A percentile compares a stretch with the other conserved stretches of the same genome.
Evolutionary conservation across 768 basidiomycete genomes (phyloP).

Genomic region (Phlebiopsis flavidoalba): DNA sequence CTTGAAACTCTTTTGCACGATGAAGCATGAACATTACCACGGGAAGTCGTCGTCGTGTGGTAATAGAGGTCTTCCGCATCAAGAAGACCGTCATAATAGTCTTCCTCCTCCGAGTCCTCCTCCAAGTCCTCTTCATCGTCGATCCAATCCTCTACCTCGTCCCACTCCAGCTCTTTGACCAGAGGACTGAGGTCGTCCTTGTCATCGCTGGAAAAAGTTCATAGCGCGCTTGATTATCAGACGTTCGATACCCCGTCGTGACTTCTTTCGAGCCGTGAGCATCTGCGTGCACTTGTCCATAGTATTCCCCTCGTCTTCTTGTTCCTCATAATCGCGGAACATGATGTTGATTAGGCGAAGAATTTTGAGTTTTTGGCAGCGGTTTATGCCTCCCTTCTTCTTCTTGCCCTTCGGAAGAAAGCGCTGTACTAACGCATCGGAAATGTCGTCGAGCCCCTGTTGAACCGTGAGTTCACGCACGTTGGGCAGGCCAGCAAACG

Average conservation of each 20-base stretch:
- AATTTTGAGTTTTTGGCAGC: not conserved
- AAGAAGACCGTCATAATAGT: not conserved
- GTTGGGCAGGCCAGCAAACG: too few relatives aligned
- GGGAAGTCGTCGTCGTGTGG: not conserved
- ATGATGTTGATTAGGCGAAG: not conserved
- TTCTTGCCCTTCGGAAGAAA: not conserved
- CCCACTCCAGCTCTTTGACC: not conserved
- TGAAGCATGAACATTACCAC: too few relatives aligned
- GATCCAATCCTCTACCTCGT: not conserved
- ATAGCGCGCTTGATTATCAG: not conserved
- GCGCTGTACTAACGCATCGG: not conserved
- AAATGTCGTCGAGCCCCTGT: not conserved
- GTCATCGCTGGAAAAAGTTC: not conserved
- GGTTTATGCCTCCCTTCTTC: not conserved
- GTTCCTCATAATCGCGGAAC: not conserved
- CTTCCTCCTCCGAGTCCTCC: not conserved
- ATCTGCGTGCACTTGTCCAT: not conserved
- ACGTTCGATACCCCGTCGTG: not conserved
- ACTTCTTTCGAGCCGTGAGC: not conserved
- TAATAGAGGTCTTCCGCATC: too few relatives aligned
- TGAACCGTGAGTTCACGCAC: not conserved
- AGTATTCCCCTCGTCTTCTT: not conserved
- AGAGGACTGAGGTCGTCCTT: not conserved
- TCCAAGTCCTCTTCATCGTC: not conserved
- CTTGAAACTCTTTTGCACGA: too few relatives aligned